Percentiles rank a stretch among this genome's conserved stretches.
Conservation (phyloP, 129 eudicot genomes). For the Flaveria robusta region DNA sequence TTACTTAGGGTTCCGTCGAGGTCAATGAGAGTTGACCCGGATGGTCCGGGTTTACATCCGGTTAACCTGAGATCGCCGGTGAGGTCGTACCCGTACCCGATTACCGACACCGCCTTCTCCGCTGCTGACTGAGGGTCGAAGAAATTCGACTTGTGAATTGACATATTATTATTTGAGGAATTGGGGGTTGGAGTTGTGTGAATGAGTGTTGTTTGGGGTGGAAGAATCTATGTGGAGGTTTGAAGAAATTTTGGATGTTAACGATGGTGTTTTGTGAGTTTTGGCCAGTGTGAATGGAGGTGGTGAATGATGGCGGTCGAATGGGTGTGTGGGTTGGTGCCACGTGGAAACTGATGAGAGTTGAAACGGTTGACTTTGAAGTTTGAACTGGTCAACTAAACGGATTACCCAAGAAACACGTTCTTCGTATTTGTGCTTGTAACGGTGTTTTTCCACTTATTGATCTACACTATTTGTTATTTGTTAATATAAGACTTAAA, state of each 20-base stretch:
- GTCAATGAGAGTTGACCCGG: constrained; percentile 66
- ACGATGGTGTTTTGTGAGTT: background rate
- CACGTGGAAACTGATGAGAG: constrained; percentile 31
- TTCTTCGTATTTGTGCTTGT: no score
- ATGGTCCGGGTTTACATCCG: constrained; percentile 71
- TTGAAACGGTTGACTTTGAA: constrained; percentile 33
- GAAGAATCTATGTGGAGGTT: no score
- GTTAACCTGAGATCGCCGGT: constrained; percentile 66
- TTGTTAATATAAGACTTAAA: no score
- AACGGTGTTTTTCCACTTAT: no score
- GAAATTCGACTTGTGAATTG: constrained; percentile 44
- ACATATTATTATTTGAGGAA: constrained; percentile 32
- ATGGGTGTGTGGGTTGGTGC: constrained; percentile 36
- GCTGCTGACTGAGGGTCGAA: constrained; percentile 74
- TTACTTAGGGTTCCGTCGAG: constrained; percentile 46
- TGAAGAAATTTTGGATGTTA: no score
- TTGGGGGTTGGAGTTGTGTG: background rate
- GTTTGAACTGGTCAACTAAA: background rate
- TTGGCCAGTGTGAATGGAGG: constrained; percentile 39
- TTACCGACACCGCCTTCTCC: constrained; percentile 79
- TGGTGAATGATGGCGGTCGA: constrained; percentile 45
- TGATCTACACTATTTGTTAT: no score
- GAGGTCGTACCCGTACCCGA: constrained; percentile 84
- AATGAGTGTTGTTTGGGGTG: background rate
- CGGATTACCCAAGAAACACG: no score